A percentile compares a stretch with the other conserved stretches of the same genome.
Evolutionary conservation across 2,329 filamentous ascomycete genomes (phyloP).

Genomic region (Aureobasidium namibiae): DNA sequence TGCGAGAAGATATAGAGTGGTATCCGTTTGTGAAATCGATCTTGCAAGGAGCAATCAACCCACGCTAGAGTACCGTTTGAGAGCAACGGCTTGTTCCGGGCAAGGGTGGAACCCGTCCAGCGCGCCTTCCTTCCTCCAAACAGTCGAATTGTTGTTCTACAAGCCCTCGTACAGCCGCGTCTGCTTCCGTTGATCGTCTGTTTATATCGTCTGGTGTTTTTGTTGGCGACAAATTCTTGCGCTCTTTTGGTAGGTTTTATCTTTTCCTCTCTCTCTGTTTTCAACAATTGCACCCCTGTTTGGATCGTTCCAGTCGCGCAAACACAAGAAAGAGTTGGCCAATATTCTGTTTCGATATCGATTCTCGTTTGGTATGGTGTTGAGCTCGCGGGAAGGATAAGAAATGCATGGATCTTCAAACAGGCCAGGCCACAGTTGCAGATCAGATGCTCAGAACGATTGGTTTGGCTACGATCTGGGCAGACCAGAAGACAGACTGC

Average conservation of each 20-base stretch:
- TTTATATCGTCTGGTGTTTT: not conserved
- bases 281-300: not conserved
- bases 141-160: conserved; percentile 11
- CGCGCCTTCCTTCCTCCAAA: conserved; percentile 4
- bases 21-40: not conserved
- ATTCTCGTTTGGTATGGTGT: not conserved
- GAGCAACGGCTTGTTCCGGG: conserved; percentile 5
- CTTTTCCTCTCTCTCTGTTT: not conserved
- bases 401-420: not conserved
- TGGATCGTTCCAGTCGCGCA: not conserved
- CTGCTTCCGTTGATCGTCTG: not conserved
- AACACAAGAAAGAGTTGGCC: not conserved
- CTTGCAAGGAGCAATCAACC: not conserved
- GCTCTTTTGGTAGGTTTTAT: not conserved
- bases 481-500: not conserved
- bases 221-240: not conserved
- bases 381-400: not conserved
- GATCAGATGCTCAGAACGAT: not conserved
- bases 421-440: not conserved
- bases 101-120: not conserved
- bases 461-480: not conserved
- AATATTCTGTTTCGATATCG: not conserved
- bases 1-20: not conserved
- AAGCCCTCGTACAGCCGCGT: not conserved
- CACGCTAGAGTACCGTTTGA: not conserved